Evolutionary conservation across 2,329 filamentous ascomycete species (phyloP), one percentile per base, ranked within the genome.

Genomic region (Sarocladium oryzae): DNA sequence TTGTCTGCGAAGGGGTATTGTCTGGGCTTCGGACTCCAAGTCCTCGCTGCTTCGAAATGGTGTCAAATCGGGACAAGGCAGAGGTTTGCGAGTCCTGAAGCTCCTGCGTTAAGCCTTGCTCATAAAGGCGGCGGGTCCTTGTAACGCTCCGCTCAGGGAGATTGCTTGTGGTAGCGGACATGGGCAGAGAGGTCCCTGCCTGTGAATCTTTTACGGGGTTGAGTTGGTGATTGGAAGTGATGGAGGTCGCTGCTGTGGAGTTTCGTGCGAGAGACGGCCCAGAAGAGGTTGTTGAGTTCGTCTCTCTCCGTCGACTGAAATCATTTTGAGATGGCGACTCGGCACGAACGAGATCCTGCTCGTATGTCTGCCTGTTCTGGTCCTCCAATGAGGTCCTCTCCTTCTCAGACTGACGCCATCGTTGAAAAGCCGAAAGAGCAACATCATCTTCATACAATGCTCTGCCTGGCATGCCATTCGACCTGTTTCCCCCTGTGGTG

Each of bases 231-330:
- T 66, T 63, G 0, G 90, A 95, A n/a, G 84, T 82, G 49, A 95
- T 74, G 0, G 92, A 96, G 0, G 90, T 96, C 2, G 89, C 90
- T 6, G 90, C 88, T 1, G 91, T 96, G 0, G 92, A 96, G 51
- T 82, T 84, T 24, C 88, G 84, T 23, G 81, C 80, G 35, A 84
- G 78, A 0, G 82, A 84, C 5, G 82, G 85, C 3, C 70, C 71
- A 0, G 81, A 85, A 0, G 89, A 93, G 6, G 84, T 86, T 0
- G 88, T 95, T 0, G 92, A 96, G 2, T 87, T 93, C 0, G 90
- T 96, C 56, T 90, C 89, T 23, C 91, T 78, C 57, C 92, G 88
- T 55, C 79, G 80, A 59, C 86, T 86, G 62, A 85, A 90, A 18
- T 79, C 80, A 13, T 55, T 51, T 7, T 33, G 35, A 11, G 36